Base-by-base conservation (phyloP, 495 filamentous ascomycete species). In the Extremus antarcticus region DNA sequence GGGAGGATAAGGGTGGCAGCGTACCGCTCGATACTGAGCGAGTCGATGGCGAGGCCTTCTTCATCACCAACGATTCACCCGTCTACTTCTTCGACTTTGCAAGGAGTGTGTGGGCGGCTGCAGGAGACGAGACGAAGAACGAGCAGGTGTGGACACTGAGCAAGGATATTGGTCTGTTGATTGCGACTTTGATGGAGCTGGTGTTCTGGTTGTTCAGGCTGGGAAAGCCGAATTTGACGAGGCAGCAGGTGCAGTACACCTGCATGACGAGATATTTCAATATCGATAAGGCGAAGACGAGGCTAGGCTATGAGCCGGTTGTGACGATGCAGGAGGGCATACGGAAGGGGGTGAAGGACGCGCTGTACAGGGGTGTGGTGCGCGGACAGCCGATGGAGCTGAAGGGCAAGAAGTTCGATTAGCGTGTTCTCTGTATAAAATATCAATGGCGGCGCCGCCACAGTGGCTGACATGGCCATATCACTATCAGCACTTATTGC, bases 21-120 rank as follows among this genome's bases (percentile, higher is more conserved):
- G 21, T 73, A 15, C 81, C 84, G 10, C 74, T 90, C 22, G 82
- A 87, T 66, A 71, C 83, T 64, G 88, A 94, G 70, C 76, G 75
- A 24, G 87, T 95, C 13, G 92, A 96, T 65, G 92, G 92, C 39
- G 90, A 97, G 68, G 85, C 86, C 21, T 98, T 97, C 78, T 80
- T 95, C 68, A 84, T 98, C 69, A 97, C 92, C 56, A 97, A 98
- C 68, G 90, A 86, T 64, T 74, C 77, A 51, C 92, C 92, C 0
- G 75, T 94, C 21, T 95, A 94, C 66, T 98, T 98, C 76, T 98
- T 91, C 91, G 94, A 98, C 66, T 85, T 91, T 63, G 78, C 82
- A 35, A 83, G 87, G 39, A 76, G 79, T 39, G 77, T 91, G 25
- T 97, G 90, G 89, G 77, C 64, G 16, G 61, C 60, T 17, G 68